Percentiles rank a stretch among this genome's conserved stretches.
Conservation (phyloP, 2,329 filamentous ascomycete genomes). For the Fonsecaea nubica region DNA sequence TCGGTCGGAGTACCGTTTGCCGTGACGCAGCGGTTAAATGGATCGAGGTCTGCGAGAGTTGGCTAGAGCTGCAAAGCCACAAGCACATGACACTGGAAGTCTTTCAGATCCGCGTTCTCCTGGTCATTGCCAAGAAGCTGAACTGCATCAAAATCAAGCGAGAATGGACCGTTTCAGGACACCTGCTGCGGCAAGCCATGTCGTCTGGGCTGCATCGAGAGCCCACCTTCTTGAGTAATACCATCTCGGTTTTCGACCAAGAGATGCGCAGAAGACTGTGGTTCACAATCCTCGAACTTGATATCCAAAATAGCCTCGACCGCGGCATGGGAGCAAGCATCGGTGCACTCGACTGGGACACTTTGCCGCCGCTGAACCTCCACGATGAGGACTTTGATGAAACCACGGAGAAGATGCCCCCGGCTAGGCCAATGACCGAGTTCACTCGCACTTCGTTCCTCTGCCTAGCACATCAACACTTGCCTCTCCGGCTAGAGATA, state of each 20-base stretch:
- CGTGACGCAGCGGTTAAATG: conserved; percentile 35
- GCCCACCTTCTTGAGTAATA: conserved; percentile 47
- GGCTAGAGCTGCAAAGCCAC: conserved; percentile 50
- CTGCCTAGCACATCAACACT: conserved; percentile 39
- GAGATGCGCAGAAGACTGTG: conserved; percentile 64
- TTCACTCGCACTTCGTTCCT: conserved; percentile 43
- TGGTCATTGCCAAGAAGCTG: conserved; percentile 55
- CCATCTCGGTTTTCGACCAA: conserved; percentile 54
- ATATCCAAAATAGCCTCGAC: conserved; percentile 63
- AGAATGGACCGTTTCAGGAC: conserved; percentile 57
- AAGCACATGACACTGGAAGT: conserved; percentile 58
- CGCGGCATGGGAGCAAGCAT: conserved; percentile 60
- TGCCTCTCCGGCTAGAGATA: conserved; percentile 42
- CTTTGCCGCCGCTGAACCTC: conserved; percentile 50
- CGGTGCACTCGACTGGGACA: conserved; percentile 56
- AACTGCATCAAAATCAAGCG: conserved; percentile 59
- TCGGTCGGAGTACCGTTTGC: conserved; percentile 32
- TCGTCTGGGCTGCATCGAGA: conserved; percentile 59
- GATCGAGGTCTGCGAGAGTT: conserved; percentile 38
- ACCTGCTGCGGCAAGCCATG: conserved; percentile 56
- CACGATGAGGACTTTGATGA: conserved; percentile 42
- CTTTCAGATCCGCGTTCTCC: conserved; percentile 58
- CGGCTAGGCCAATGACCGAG: conserved; percentile 35
- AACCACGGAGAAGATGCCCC: conserved; percentile 33
- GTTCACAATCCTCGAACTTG: conserved; percentile 63